These are phyloP conservation scores for Phytomonas sp. DNA, from an alignment of 208 protist genomes.

Conservation along the genomic window DNA sequence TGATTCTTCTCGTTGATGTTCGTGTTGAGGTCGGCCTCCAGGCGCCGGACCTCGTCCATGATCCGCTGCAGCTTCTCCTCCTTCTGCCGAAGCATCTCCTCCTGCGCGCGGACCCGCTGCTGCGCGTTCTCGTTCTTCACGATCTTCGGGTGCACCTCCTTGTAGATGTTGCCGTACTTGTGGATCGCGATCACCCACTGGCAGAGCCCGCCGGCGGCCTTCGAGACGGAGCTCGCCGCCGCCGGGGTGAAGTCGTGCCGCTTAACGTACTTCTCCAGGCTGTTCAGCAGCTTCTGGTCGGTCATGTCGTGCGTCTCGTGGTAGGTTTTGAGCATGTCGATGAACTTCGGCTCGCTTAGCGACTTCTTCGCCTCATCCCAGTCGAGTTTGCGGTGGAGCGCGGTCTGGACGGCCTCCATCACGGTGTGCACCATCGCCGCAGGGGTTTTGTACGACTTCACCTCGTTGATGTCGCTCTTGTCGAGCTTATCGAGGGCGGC, in stretches of 20 bases:
- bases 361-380: conserved; percentile 97
- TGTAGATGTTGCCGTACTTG: conserved; percentile 94
- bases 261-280: conserved; percentile 93
- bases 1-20: conserved; percentile 91
- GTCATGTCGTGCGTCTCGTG: conserved; percentile 95
- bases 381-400: conserved; percentile 88
- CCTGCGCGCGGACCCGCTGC: conserved; percentile 90
- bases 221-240: conserved; percentile 89
- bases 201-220: conserved; percentile 93
- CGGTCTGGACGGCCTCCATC: conserved; percentile 95
- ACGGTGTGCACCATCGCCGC: conserved; percentile 92
- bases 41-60: conserved; percentile 87
- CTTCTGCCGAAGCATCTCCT: conserved; percentile 91
- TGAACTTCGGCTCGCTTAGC: conserved; percentile 94
- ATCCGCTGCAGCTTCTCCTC: conserved; percentile 91
- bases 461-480: conserved; percentile 96
- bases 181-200: conserved; percentile 98
- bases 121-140: conserved; percentile 92
- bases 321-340: conserved; percentile 93
- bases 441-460: conserved; percentile 96
- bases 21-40: conserved; percentile 87
- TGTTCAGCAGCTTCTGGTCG: conserved; percentile 92
- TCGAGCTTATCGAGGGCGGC: conserved; percentile 94
- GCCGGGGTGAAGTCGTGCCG: conserved; percentile 90
- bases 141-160: conserved; percentile 96